Base-by-base conservation (phyloP, 345 rosid genomes). In the Heritiera fomes region DNA sequence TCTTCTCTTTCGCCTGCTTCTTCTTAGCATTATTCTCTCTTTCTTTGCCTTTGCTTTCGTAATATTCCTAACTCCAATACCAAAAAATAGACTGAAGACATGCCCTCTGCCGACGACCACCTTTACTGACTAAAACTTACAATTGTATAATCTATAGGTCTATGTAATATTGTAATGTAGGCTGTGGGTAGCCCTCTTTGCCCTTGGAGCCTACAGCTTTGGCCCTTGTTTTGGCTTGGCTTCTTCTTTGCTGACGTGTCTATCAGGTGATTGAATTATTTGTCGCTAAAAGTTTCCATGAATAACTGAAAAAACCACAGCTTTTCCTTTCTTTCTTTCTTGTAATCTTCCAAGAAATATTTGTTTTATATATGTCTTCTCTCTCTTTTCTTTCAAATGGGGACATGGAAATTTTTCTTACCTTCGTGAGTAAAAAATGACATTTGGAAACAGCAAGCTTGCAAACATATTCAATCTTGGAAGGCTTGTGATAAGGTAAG, bases 181-280 rank as follows among this genome's bases (percentile, higher is more conserved):
- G 38, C 3, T 10, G 11, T 53, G 5, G 49, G 38, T 34, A 34
- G 38, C 38, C 38, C 41, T 66, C 64, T 34, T 75, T 49, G 56
- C 60, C 82, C 80, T 73, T 76, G 80, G 82, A 80, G 82, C 84
- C 77, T 83, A 78, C 81, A 78, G 68, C 75, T 80, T 85, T 61
- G 86, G 83, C 82, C 83, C 81, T 38, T 41, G 6, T 41, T 41
- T 41, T 41, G 43, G 43, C 43, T 41, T 4, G 84, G 86, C 84
- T 88, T 78, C 76, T 58, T 85, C 72, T 17, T 62, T 50, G 78
- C 63, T 78, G 75, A 82, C 81, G 83, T 86, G 84, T 81, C 58
- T 23, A 72, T 80, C 86, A 87, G 80, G 84, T 83, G 87, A 78
- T 76, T 83, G 84, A 79, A 85, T 82, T 84, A 85, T 86, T 86